These are phyloP conservation scores for Aspergillus niger DNA, from an alignment of 2,329 filamentous ascomycete genomes.

Conservation along the genomic window DNA sequence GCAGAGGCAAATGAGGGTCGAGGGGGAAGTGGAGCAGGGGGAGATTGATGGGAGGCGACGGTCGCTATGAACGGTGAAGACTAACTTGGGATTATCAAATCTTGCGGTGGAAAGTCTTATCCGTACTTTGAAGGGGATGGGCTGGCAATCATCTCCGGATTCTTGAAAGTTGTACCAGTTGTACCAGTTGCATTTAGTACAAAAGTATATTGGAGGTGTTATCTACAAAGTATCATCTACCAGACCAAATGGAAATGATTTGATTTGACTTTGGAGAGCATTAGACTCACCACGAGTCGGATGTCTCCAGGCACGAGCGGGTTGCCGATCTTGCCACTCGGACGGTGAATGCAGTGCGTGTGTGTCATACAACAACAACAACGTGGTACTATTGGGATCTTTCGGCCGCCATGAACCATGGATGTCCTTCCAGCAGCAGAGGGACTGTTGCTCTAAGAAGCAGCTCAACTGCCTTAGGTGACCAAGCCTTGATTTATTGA, in stretches of 20 bases:
- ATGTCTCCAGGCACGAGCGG: slow-evolving; percentile 6
- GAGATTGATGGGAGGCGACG: not conserved
- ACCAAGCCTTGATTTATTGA: too few species aligned
- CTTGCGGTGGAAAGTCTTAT: not conserved
- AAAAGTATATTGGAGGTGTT: too few species aligned
- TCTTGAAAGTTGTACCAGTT: too few species aligned
- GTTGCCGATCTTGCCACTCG: not conserved
- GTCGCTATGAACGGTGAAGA: not conserved
- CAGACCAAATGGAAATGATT: not conserved
- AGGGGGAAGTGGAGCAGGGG: not conserved
- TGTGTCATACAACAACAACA: not conserved
- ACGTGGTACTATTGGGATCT: not conserved
- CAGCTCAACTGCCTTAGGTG: too few species aligned
- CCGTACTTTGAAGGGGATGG: not conserved
- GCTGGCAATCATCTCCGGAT: too few species aligned
- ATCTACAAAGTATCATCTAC: not conserved
- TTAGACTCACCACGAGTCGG: slow-evolving; percentile 2
- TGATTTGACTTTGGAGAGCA: not conserved
- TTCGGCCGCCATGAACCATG: not conserved
- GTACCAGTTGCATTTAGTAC: too few species aligned
- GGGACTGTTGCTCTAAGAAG: too few species aligned
- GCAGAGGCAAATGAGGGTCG: slow-evolving; percentile 7
- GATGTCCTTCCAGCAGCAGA: not conserved
- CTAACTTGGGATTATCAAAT: not conserved
- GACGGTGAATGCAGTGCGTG: too few species aligned